Base-by-base conservation (phyloP, 176 grass and related monocot species). In the Stipa capillata region DNA sequence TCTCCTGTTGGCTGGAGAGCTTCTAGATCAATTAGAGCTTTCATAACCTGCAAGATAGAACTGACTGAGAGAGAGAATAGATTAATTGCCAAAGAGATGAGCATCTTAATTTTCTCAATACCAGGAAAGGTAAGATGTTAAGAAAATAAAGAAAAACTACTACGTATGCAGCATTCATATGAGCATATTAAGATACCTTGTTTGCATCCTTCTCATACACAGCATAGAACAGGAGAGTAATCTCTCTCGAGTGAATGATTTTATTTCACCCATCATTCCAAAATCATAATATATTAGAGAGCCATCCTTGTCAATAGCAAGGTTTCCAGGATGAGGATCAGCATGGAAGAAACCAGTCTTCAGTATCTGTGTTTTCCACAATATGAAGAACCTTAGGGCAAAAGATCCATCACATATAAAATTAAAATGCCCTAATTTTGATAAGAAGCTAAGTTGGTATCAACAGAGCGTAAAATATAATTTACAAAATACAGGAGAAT, bases 221-320 rank as follows among this genome's bases (percentile, higher is more conserved):
- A 87, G 95, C 88, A 88, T 98, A 98, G 69, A 94, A 98, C 81
- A 98, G 58, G 89, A 89, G 44, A 98, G 85, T 83, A 98, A 87
- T 87, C 92, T 89, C 53, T 98, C 95, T 73, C 87, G 87, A 62
- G 95, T 98, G 72, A 94, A 98, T 31, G 92, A 89, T 82, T 98
- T 98, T 52, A 98, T 98, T 82, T 98, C 92, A 82, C 95, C 95
- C 95, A 98, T 98, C 95, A 94, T 98, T 76, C 95, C 95, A 80
- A 97, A 97, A 87, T 97, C 95, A 65, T 97, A 97, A 73, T 97
- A 97, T 81, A 97, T 97, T 60, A 97, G 82, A 29, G 91, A 88
- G n/a, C 77, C 72, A 82, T 94, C 95, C 60, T 37, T 94, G 54
- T 92, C 95, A 80, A 97, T 82, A 57, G 95, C 91, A 83, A 97